A percentile compares a stretch with the other conserved stretches of the same genome.
phyloP scores from a whole-genome alignment of 371 early-diverging fungal genomes.

The Mycotypha africana region DNA sequence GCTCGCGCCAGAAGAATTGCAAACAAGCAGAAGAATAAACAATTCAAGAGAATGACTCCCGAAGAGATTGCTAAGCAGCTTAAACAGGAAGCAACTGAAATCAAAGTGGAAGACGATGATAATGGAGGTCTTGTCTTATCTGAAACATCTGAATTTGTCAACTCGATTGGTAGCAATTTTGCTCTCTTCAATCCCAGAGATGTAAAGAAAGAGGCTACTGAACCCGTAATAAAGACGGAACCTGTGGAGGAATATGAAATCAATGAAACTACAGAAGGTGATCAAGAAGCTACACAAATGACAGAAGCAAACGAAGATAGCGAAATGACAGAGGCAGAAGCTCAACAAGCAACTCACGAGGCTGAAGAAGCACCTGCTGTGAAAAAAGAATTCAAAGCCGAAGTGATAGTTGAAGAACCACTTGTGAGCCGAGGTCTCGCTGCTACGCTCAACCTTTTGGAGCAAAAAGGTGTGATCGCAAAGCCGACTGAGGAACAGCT shows the following conservation, averaged over 20 bases:
- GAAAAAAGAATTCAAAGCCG: constrained; percentile 13
- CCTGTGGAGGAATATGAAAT: constrained; percentile 2
- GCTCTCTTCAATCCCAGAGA: constrained; percentile 28
- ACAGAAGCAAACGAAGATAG: constrained; percentile 2
- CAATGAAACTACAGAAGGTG: neutral
- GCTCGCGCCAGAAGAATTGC: constrained; percentile 68
- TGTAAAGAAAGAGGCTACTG: constrained; percentile 3
- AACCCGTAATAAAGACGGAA: constrained; percentile 2
- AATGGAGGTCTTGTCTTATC: constrained; percentile 48
- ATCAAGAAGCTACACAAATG: too few relatives aligned
- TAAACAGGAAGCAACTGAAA: constrained; percentile 17
- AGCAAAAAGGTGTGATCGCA: constrained; percentile 60
- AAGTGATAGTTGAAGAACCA: constrained; percentile 71
- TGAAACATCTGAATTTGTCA: constrained; percentile 70
- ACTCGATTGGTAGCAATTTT: constrained; percentile 38
- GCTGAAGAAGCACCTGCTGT: constrained; percentile 1
- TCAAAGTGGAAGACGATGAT: constrained; percentile 23
- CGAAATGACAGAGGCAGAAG: neutral
- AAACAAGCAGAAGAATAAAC: constrained; percentile 43
- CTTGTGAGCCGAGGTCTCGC: constrained; percentile 78
- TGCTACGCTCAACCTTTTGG: constrained; percentile 74
- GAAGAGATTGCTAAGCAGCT: constrained; percentile 53
- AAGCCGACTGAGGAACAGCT: constrained; percentile 59
- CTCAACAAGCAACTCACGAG: neutral
- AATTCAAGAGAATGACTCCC: constrained; percentile 43